Evolutionary conservation across 2,329 filamentous ascomycete species (phyloP), one percentile per base, ranked within the genome.

Genomic region (Curvularia sp.): DNA sequence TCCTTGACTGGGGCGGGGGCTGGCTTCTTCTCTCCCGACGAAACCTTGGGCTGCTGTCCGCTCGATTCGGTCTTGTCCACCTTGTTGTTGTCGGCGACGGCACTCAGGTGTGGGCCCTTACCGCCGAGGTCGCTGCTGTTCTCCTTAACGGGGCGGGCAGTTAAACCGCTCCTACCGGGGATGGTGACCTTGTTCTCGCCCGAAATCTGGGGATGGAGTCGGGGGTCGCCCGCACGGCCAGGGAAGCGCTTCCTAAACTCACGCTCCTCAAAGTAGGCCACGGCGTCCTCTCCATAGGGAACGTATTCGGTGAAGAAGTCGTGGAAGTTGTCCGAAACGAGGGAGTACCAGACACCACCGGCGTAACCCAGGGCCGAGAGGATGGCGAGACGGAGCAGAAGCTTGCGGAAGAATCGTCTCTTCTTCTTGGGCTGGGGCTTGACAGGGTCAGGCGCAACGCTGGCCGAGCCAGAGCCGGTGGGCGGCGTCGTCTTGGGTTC

Each of bases 271-370:
- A 99, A 89, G 81, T 96, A 98, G 26, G 96, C 87, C 46, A 99
- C 94, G 18, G 90, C 90, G 75, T 97, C 92, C 80, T 99, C 95
- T 71, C 93, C 95, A 68, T 91, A 97, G 22, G 95, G 95, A 18
- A 99, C 81, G 78, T 94, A 99, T 80, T 97, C 93, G 71, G 93
- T 98, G 81, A 99, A 99, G 83, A 97, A 95, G 79, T 99, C 95
- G 80, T 99, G 94, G 85, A 98, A 99, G 80, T 92, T 97, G 83
- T 99, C 95, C 74, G 90, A 96, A 78, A 95, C 85, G 65, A 96
- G 88, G 55, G 95, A 94, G 79, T 96, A 95, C 84, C 91, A 97
- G 55, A 97, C 89, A 67, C 94, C 93, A 65, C 93, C 93, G 55
- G 86, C 91, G 71, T 97, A 99, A 39, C 90, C 88, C 44, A 96